Base-by-base conservation (phyloP, 805 yeast genomes). In the Teunomyces stri region DNA sequence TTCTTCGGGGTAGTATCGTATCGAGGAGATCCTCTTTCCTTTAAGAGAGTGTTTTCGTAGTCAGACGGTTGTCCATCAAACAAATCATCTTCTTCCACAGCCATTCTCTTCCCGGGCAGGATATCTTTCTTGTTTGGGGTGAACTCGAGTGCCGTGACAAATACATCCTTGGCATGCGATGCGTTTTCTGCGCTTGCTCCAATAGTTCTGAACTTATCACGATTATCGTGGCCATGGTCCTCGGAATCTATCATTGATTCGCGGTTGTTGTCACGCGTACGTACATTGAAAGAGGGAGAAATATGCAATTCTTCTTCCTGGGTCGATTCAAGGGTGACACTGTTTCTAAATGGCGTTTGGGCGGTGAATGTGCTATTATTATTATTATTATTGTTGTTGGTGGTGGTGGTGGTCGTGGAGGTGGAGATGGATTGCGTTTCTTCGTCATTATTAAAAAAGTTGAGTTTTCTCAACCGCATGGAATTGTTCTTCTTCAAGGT, bases 381-480 rank as follows among this genome's bases (percentile, higher is more conserved):
- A 18, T 18, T 18, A 18, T 18, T 18, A 18, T 18, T 18, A n/a
- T n/a, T n/a, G n/a, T n/a, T n/a, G n/a, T n/a, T n/a, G n/a, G n/a
- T n/a, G n/a, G n/a, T n/a, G 18, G 20, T 18, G 20, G 20, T 18
- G 4, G 25, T 28, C 7, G 25, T 21, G 25, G 6, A 6, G 25
- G 25, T 21, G 25, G 6, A 1, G 25, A 21, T 16, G 15, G 27
- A 10, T 42, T 46, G 9, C 43, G 31, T 30, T 33, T 50, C 46
- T 21, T 47, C 51, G 27, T 45, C 48, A 30, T 53, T 57, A 44
- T 59, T 59, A 49, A 70, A 71, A n/a, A 72, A 56, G 45, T 72
- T 66, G 34, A 72, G 59, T 43, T 71, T 71, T 11, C 76, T 56
- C 30, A 72, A 65, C 33, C 72, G 64, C 69, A 68, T 66, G 12